Evolutionary conservation across 352 stramenopile species (phyloP), one percentile per base, ranked within the genome.

Genomic region (Pythium aristosporum): DNA sequence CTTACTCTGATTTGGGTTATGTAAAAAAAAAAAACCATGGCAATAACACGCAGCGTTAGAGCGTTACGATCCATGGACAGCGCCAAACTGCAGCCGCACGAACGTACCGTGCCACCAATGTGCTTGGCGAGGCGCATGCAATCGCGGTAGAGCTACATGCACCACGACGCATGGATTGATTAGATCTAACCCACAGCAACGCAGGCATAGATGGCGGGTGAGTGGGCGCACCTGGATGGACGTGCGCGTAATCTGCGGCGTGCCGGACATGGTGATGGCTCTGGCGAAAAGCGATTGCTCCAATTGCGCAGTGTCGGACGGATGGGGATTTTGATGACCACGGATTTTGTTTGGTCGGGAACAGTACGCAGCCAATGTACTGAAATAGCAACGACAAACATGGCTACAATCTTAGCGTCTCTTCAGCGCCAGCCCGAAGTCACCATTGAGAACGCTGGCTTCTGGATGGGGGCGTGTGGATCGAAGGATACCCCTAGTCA

Each of bases 81-180:
- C 10, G 39, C 9, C 10, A 16, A 20, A 7, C 16, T 18, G 39
- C 25, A 30, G 18, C 13, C 5, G 2, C 12, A 15, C 39, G 16
- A 46, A n/a, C n/a, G 30, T 54, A 95, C 86, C 55, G 75, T 90
- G 72, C 86, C 86, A 30, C 86, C 86, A 43, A 95, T 95, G 73
- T 95, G 86, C 73, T 95, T 93, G 42, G 86, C 84, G 34, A 95
- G 74, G 57, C 86, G 86, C 72, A 95, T 58, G 71, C 81, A 92
- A 65, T 95, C 86, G 52, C 86, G 82, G 70, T 93, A 95, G 18
- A 95, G 72, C 86, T 95, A 61, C 23, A 49, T 30, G 25, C 25
- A 30, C 25, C 25, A 30, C 5, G 25, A 5, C 25, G 5, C 25
- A 30, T 30, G 20, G 61, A 6, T 5, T 32, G 46, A 8, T 57